phyloP scores from a whole-genome alignment of 345 rosid species.

The Toxicodendron radicans region DNA sequence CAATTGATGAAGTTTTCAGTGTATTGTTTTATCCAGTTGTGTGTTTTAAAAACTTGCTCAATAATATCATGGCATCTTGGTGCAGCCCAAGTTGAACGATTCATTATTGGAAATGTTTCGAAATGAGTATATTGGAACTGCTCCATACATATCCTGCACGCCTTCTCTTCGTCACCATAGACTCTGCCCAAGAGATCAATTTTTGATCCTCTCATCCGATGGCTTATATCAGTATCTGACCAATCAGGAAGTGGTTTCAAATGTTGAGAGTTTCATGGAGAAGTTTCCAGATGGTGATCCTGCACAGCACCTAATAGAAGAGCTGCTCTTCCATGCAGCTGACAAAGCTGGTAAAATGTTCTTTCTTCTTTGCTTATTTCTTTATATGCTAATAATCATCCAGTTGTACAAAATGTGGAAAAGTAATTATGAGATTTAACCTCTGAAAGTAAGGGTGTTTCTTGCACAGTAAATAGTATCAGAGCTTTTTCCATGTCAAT shows the following conservation, averaged over 20 bases:
- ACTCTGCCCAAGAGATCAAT: constrained; percentile 80
- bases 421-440: constrained; percentile 7
- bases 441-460: background rate
- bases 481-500: background rate
- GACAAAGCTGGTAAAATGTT: constrained; percentile 81
- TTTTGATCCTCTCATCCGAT: constrained; percentile 89
- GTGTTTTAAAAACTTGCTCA: background rate
- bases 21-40: background rate
- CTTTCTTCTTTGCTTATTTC: constrained; percentile 1
- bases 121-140: constrained; percentile 80
- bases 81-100: constrained; percentile 87
- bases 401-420: background rate
- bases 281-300: constrained; percentile 98
- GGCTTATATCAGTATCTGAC: constrained; percentile 92
- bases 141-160: constrained; percentile 77
- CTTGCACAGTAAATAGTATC: background rate
- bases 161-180: constrained; percentile 90
- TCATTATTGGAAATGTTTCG: constrained; percentile 87
- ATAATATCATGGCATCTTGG: constrained; percentile 11
- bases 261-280: constrained; percentile 80
- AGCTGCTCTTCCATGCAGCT: constrained; percentile 90
- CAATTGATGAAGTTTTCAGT: constrained; percentile 2
- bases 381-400: background rate
- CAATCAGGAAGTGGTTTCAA: constrained; percentile 88
- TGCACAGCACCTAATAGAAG: constrained; percentile 91